Conservation (phyloP, 257 asterid genomes). For the Jacaranda mimosifolia region DNA sequence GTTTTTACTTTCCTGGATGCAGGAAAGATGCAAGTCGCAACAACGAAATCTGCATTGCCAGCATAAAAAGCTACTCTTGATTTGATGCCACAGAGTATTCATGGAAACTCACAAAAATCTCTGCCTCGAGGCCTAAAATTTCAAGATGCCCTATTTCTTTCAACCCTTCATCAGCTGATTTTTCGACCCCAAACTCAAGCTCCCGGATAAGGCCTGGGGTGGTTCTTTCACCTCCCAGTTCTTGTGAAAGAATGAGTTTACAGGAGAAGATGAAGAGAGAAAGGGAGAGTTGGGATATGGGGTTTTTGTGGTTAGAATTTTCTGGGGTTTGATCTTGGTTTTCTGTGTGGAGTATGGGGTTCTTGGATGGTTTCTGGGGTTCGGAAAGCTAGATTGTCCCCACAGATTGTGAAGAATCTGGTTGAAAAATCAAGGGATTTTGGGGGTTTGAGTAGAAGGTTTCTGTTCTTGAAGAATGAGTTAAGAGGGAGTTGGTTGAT, state of each 20-base stretch:
- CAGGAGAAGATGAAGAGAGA: conserved; percentile 43
- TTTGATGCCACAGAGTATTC: conserved; percentile 62
- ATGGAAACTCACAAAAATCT: conserved; percentile 57
- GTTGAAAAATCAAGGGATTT: conserved; percentile 55
- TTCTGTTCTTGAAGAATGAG: conserved; percentile 64
- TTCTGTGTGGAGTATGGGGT: conserved; percentile 58
- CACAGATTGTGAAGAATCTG: conserved; percentile 51
- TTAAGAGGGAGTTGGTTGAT: conserved; percentile 42
- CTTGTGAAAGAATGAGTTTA: conserved; percentile 36
- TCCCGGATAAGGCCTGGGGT: conserved; percentile 16
- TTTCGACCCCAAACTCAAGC: conserved; percentile 55
- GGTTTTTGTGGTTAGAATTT: conserved; percentile 43
- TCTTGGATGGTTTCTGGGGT: conserved; percentile 54
- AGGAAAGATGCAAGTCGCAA: conserved; percentile 81
- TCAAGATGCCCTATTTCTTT: conserved; percentile 65
- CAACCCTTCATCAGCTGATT: conserved; percentile 36
- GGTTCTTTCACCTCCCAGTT: conserved; percentile 42
- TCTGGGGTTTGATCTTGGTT: conserved; percentile 50
- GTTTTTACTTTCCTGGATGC: conserved; percentile 80
- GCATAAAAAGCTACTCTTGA: conserved; percentile 86
- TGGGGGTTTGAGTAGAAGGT: conserved; percentile 50
- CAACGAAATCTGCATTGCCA: conserved; percentile 81
- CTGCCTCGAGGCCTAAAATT: conserved; percentile 48
- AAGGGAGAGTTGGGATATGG: conserved; percentile 46
- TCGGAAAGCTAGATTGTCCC: conserved; percentile 48